These are phyloP conservation scores for Aspergillus hiratsukae DNA, from an alignment of 2,329 filamentous ascomycete genomes.

Conservation along the genomic window DNA sequence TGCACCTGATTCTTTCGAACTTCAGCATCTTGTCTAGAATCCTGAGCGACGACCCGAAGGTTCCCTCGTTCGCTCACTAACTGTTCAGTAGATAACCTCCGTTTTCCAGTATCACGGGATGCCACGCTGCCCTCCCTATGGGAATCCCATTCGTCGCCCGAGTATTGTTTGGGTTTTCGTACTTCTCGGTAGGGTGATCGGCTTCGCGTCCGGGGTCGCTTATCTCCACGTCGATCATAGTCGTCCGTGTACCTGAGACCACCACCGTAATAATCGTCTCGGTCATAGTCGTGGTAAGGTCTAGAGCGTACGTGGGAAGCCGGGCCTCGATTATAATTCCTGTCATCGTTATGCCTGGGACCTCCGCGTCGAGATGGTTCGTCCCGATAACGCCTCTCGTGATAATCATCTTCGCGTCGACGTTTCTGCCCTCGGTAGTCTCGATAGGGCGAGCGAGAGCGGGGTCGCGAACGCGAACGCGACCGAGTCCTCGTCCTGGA, in stretches of 20 bases:
- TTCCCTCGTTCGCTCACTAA: constrained; percentile 62
- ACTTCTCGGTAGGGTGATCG: constrained; percentile 42
- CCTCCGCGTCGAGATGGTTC: constrained; percentile 27
- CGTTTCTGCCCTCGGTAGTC: constrained; percentile 40
- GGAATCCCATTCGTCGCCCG: constrained; percentile 30
- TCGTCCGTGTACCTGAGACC: constrained; percentile 50
- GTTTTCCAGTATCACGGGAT: constrained; percentile 39
- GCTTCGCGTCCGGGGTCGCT: constrained; percentile 54
- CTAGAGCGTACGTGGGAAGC: constrained; percentile 34
- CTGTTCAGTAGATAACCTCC: constrained; percentile 52
- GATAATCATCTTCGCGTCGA: constrained; percentile 37
- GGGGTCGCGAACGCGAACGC: constrained; percentile 30
- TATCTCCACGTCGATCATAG: constrained; percentile 46
- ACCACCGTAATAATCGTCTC: constrained; percentile 39
- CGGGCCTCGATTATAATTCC: constrained; percentile 35
- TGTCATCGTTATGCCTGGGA: constrained; percentile 35
- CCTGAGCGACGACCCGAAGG: constrained; percentile 55
- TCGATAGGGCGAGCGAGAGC: constrained; percentile 42
- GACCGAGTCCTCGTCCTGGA: constrained; percentile 33
- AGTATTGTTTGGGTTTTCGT: constrained; percentile 36
- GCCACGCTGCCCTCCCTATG: constrained; percentile 23
- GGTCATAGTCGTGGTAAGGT: constrained; percentile 50
- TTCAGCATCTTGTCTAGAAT: constrained; percentile 64
- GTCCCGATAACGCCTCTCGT: constrained; percentile 30
- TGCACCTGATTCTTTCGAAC: constrained; percentile 57